Evolutionary conservation across 2,329 filamentous ascomycete species (phyloP).

Genomic region (Beauveria brongniartii): DNA sequence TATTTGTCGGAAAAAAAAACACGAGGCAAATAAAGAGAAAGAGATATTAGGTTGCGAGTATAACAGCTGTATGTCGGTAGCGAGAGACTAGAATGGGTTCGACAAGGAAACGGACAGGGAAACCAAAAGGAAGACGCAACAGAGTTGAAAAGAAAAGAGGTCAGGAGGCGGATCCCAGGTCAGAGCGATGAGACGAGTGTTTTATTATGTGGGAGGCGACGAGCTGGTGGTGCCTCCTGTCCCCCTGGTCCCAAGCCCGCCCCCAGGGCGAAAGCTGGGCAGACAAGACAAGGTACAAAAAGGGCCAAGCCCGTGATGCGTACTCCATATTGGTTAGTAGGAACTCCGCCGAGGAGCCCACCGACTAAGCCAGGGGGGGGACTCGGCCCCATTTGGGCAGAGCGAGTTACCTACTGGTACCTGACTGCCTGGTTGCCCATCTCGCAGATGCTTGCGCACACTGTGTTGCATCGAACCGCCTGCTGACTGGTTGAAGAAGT

Average conservation of each 20-base stretch:
- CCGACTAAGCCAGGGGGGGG: background rate
- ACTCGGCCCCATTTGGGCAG: no score
- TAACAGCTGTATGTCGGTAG: background rate
- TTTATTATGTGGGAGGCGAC: slow-evolving; percentile 11
- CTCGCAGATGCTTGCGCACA: background rate
- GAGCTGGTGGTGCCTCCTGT: no score
- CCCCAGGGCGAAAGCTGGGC: background rate
- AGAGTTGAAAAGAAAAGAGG: background rate
- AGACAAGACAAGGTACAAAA: no score
- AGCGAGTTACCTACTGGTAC: no score
- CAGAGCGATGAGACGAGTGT: slow-evolving; percentile 9
- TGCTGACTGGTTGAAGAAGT: no score
- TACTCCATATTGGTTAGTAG: background rate
- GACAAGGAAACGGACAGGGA: background rate
- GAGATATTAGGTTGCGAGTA: background rate
- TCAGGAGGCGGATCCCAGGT: background rate
- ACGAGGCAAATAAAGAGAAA: background rate
- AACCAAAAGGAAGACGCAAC: background rate
- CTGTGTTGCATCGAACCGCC: background rate
- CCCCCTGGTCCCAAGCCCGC: background rate
- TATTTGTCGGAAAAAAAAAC: slow-evolving; percentile 7
- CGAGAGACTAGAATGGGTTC: slow-evolving; percentile 11
- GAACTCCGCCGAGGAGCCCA: background rate
- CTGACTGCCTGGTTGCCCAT: background rate
- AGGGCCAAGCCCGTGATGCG: background rate